Evolutionary conservation across 805 yeast genomes (phyloP), one percentile per base, ranked within the genome.

Genomic region (Kuraishia capsulata): DNA sequence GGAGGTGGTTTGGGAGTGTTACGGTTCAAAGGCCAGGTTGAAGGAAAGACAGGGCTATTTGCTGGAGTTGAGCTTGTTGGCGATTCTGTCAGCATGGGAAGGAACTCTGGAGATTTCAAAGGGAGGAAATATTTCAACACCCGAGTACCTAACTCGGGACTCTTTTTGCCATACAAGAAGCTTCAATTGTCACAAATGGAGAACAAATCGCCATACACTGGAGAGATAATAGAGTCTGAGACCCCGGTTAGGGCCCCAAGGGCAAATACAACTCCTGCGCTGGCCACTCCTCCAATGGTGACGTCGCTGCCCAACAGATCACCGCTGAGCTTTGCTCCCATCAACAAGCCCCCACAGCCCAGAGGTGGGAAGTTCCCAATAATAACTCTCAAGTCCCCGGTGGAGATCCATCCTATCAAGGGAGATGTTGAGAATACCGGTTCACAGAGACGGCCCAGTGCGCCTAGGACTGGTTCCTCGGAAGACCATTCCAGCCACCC

Each of bases 61-160:
- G 96, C 89, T 4, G 98, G 98, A 2, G 70, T 90, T 4, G 97
- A 90, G 54, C 62, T 90, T 32, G 50, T 77, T n/a, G 89, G 84
- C 2, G 78, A 77, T 1, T 70, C 74, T 30, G 61, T 72, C 0
- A 53, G 64, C 4, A 65, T 74, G 39, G 98, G 98, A 18, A 84
- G 86, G 56, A 92, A 90, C 52, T 73, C 76, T 39, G 98, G 98
- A n/a, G 71, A 73, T 31, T 87, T 78, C 33, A 73, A 80, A 41
- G 95, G 95, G 0, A 53, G 63, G 5, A 64, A 64, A 39, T 88
- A 88, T 54, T 89, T 89, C 52, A 63, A 65, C 4, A 85, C 89
- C 0, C 59, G 64, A 4, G 59, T 52, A 26, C 82, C 88, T 0
- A 71, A 71, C 40, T 67, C 87, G 16, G 97, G 97, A 0, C 57